Conservation (phyloP, 306 rosid genomes). For the Lathyrus tuberosus region DNA sequence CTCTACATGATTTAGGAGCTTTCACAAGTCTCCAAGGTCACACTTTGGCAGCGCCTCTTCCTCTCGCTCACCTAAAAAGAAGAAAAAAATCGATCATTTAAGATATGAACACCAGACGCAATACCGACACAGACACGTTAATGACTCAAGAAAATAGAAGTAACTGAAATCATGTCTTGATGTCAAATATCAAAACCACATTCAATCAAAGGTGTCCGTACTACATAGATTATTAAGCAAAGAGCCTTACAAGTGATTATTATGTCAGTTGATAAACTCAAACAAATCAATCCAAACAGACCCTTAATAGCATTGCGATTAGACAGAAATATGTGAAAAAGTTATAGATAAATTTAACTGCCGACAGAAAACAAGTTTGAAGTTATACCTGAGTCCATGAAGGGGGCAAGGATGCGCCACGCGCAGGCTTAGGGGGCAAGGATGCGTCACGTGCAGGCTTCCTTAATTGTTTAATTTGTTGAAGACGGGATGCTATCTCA, state of each 20-base stretch:
- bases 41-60: constrained; percentile 49
- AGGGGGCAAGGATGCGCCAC: constrained; percentile 49
- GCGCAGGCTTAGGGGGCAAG: constrained; percentile 44
- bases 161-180: not conserved
- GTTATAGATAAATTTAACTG: constrained; percentile 8
- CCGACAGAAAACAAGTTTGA: constrained; percentile 5
- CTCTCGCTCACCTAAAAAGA: constrained; percentile 52
- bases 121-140: not conserved
- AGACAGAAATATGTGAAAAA: not conserved
- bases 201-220: not conserved
- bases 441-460: constrained; percentile 44
- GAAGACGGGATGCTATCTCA: constrained; percentile 46
- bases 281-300: not conserved
- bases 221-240: not conserved
- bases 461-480: constrained; percentile 43
- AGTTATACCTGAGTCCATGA: constrained; percentile 56
- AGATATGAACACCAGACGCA: not conserved
- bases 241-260: too few species aligned
- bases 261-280: not conserved
- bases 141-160: not conserved
- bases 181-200: not conserved
- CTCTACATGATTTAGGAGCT: constrained; percentile 42
- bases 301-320: too few species aligned
- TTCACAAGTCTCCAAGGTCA: constrained; percentile 41
- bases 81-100: constrained; percentile 6